These are phyloP conservation scores for Suillus decipiens DNA, from an alignment of 768 basidiomycete genomes.

Conservation along the genomic window DNA sequence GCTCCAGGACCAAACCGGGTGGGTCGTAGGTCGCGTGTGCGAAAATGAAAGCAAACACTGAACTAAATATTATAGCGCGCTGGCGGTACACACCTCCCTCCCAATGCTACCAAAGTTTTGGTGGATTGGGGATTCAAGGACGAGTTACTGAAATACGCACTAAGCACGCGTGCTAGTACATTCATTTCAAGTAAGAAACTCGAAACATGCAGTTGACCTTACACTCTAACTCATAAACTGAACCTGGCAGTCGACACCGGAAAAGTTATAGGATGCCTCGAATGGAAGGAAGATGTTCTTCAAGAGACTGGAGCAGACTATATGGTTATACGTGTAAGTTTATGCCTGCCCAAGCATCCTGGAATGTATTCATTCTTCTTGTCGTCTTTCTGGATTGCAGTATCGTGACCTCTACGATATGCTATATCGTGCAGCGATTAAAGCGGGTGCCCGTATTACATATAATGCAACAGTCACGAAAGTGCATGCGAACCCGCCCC, in stretches of 20 bases:
- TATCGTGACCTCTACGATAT: constrained; percentile 55
- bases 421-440: constrained; percentile 47
- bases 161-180: constrained; percentile 24
- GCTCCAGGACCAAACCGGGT: constrained; percentile 45
- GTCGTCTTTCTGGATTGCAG: constrained; percentile 30
- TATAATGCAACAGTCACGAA: constrained; percentile 42
- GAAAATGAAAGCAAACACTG: neutral
- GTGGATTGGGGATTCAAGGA: constrained; percentile 57
- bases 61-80: constrained; percentile 28
- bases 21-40: constrained; percentile 16
- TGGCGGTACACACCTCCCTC: constrained; percentile 51
- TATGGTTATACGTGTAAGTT: constrained; percentile 48
- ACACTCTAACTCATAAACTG: neutral
- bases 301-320: constrained; percentile 56
- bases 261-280: constrained; percentile 45
- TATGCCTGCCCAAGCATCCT: neutral
- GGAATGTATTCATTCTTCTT: constrained; percentile 8
- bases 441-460: constrained; percentile 52
- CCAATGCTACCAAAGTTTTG: constrained; percentile 60
- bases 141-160: constrained; percentile 38
- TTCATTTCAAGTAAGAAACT: constrained; percentile 26
- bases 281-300: constrained; percentile 51
- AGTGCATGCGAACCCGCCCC: constrained; percentile 35
- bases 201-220: neutral
- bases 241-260: constrained; percentile 43